Evolutionary conservation across 768 basidiomycete genomes (phyloP).

Genomic region (Auriscalpium orientale): DNA sequence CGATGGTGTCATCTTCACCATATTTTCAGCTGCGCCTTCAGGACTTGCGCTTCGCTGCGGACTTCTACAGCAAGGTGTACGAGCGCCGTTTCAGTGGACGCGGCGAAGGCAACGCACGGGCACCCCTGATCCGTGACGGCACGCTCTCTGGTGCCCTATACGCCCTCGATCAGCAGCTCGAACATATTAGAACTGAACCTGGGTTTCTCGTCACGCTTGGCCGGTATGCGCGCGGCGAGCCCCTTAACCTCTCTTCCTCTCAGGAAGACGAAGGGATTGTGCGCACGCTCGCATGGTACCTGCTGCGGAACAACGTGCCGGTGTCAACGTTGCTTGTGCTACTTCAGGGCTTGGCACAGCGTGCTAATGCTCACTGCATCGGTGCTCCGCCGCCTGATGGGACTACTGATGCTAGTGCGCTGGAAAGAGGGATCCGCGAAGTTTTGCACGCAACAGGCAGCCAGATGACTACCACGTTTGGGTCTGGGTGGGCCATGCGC

Average conservation of each 20-base stretch:
- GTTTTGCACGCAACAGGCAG: conserved; percentile 82
- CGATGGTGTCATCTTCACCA: conserved; percentile 45
- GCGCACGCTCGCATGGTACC: conserved; percentile 60
- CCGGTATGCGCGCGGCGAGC: conserved; percentile 51
- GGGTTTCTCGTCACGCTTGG: conserved; percentile 38
- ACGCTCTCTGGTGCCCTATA: conserved; percentile 61
- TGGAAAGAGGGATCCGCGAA: conserved; percentile 65
- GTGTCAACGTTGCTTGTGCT: conserved; percentile 59
- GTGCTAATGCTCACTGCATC: conserved; percentile 53
- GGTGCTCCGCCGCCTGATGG: conserved; percentile 45
- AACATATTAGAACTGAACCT: conserved; percentile 32
- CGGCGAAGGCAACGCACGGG: conserved; percentile 55
- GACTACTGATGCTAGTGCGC: conserved; percentile 25
- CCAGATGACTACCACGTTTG: conserved; percentile 64
- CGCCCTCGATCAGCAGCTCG: conserved; percentile 52
- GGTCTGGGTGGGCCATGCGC: conserved; percentile 65
- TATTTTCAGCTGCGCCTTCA: conserved; percentile 65
- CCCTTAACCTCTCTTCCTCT: conserved; percentile 17
- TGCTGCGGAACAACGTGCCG: conserved; percentile 61
- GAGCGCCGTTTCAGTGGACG: conserved; percentile 69
- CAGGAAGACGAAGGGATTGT: conserved; percentile 7
- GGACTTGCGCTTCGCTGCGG: conserved; percentile 65
- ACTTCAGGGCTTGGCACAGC: conserved; percentile 51
- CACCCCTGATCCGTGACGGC: conserved; percentile 64
- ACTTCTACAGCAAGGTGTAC: conserved; percentile 72